A percentile compares a stretch with the other conserved stretches of the same genome.
Evolutionary conservation across 306 rosid species (phyloP).

Genomic region (Hippophae rhamnoides): DNA sequence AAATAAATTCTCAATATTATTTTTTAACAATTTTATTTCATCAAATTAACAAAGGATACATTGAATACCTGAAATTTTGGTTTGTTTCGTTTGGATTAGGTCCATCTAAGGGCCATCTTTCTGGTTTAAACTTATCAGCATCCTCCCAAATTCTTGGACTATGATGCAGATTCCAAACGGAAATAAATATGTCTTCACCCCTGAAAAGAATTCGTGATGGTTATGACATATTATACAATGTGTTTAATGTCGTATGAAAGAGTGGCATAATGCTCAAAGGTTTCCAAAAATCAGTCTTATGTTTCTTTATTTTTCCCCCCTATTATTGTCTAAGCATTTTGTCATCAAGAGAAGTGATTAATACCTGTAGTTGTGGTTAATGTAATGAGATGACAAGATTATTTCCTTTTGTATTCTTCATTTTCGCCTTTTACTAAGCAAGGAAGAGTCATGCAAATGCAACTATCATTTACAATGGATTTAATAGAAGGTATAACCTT

Average conservation of each 20-base stretch:
- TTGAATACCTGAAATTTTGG: constrained; percentile 73
- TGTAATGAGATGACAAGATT: too few species aligned
- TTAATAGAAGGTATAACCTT: constrained; percentile 37
- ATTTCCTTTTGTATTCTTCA: too few species aligned
- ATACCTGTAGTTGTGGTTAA: too few species aligned
- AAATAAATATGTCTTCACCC: constrained; percentile 89
- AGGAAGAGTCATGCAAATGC: not conserved
- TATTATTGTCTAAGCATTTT: too few species aligned
- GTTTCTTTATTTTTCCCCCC: too few species aligned
- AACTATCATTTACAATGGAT: not conserved
- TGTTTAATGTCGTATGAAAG: not conserved
- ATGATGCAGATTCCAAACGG: constrained; percentile 89
- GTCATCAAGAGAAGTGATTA: too few species aligned
- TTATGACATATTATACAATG: not conserved
- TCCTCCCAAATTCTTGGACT: constrained; percentile 74
- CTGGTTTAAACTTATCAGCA: constrained; percentile 80
- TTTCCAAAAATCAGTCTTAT: too few species aligned
- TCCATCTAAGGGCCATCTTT: constrained; percentile 94
- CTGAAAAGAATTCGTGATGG: constrained; percentile 29
- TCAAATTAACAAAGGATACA: constrained; percentile 6
- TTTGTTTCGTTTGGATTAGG: constrained; percentile 93
- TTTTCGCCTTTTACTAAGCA: not conserved
- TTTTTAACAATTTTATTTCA: too few species aligned
- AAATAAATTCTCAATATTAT: too few species aligned
- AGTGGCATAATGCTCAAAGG: too few species aligned